Conservation (phyloP, 176 grass and related monocot genomes). For the Microstegium vimineum region DNA sequence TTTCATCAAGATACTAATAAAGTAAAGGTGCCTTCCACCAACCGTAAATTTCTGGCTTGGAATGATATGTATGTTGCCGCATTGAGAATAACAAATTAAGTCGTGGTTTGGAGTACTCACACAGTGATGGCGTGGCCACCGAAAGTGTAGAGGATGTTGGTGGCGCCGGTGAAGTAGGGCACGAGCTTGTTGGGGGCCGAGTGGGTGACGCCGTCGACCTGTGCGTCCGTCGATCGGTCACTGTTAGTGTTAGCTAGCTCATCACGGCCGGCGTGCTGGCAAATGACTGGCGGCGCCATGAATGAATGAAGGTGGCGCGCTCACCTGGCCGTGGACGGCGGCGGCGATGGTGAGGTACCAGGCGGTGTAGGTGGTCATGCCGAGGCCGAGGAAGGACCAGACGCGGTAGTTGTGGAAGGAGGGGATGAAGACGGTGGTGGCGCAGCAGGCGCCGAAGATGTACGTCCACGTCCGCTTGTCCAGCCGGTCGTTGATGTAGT, state of each 20-base stretch:
- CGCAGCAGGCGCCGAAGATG: slow-evolving; percentile 57
- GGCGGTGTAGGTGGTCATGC: slow-evolving; percentile 59
- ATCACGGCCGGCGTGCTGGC: background rate
- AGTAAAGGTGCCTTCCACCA: slow-evolving; percentile 29
- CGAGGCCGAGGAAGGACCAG: slow-evolving; percentile 64
- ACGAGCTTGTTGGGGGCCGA: slow-evolving; percentile 40
- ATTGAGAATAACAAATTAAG: too few species aligned
- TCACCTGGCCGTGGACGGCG: slow-evolving; percentile 44
- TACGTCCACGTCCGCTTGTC: slow-evolving; percentile 68
- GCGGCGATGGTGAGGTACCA: slow-evolving; percentile 57
- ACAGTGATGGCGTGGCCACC: slow-evolving; percentile 55
- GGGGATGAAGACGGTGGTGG: slow-evolving; percentile 59
- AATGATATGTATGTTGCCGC: too few species aligned
- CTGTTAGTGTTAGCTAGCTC: background rate
- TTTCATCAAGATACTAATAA: slow-evolving; percentile 14
- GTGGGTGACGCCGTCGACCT: slow-evolving; percentile 47
- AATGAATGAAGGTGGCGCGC: too few species aligned
- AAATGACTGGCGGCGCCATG: background rate
- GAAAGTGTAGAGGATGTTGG: slow-evolving; percentile 64
- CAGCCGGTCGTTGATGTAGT: slow-evolving; percentile 65
- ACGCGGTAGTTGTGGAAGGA: slow-evolving; percentile 62
- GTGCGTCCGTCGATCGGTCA: background rate
- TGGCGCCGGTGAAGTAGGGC: slow-evolving; percentile 60
- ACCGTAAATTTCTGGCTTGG: too few species aligned
- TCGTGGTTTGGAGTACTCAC: slow-evolving; percentile 28